Evolutionary conservation across 2,329 filamentous ascomycete genomes (phyloP).

Genomic region (Cladophialophora exuberans): DNA sequence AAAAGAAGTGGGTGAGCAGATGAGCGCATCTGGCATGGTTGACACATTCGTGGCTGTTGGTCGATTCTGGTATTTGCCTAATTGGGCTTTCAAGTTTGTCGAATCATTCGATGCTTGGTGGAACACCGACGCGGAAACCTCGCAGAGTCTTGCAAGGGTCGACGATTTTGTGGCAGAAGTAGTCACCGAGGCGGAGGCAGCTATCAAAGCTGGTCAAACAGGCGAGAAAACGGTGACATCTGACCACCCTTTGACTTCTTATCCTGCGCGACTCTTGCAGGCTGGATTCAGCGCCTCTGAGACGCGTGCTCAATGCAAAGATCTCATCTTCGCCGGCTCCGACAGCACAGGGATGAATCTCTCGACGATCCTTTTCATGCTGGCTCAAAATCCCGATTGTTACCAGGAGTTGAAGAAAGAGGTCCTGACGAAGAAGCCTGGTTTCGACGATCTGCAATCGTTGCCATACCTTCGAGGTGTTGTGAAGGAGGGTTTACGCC

Average conservation of each 20-base stretch:
- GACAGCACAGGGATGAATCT: slow-evolving; percentile 58
- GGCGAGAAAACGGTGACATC: slow-evolving; percentile 10
- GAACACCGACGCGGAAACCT: slow-evolving; percentile 26
- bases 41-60: slow-evolving; percentile 60
- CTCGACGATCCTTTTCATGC: slow-evolving; percentile 51
- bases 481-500: slow-evolving; percentile 54
- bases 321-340: slow-evolving; percentile 54
- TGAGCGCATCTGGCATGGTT: slow-evolving; percentile 54
- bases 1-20: slow-evolving; percentile 29
- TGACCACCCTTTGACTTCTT: slow-evolving; percentile 26
- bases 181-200: slow-evolving; percentile 23
- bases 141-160: slow-evolving; percentile 25
- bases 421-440: slow-evolving; percentile 22
- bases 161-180: slow-evolving; percentile 31
- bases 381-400: slow-evolving; percentile 48
- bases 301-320: slow-evolving; percentile 34
- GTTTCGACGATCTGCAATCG: slow-evolving; percentile 38
- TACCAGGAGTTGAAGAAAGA: slow-evolving; percentile 32
- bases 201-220: slow-evolving; percentile 13
- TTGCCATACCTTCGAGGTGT: slow-evolving; percentile 54
- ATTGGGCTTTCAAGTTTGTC: slow-evolving; percentile 35
- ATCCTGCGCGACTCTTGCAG: slow-evolving; percentile 31
- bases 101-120: slow-evolving; percentile 30
- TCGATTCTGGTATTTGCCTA: slow-evolving; percentile 58
- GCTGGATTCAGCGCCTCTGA: slow-evolving; percentile 30